Base-by-base conservation (phyloP, 2,329 filamentous ascomycete genomes). In the Blastomyces emzantsi region DNA sequence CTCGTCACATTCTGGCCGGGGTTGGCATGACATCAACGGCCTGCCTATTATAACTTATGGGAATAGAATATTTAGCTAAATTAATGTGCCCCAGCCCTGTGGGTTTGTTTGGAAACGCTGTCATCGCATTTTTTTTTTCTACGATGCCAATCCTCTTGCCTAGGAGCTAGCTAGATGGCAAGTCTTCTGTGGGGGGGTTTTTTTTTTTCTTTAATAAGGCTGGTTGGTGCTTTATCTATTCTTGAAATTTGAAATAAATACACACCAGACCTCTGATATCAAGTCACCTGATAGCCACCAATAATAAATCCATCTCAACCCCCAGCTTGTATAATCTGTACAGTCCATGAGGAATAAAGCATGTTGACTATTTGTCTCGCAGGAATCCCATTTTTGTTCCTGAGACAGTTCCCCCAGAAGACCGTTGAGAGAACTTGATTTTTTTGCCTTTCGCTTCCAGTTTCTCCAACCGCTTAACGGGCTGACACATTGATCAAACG, bases 21-120 rank as follows among this genome's bases (percentile, higher is more conserved):
- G 43, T 58, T 33, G 56, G n/a, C 36, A 45, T 58, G 56, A 58
- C 56, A 58, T 58, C 56, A 58, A 58, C 11, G 11, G 15, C 28
- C n/a, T n/a, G n/a, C n/a, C n/a, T n/a, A n/a, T n/a, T n/a, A n/a
- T n/a, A n/a, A n/a, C n/a, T n/a, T n/a, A n/a, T n/a, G n/a, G n/a
- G n/a, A n/a, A n/a, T n/a, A n/a, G n/a, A n/a, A n/a, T 47, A n/a
- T 47, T 47, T n/a, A 43, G 15, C 13, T 5, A n/a, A 17, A 22
- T 22, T 49, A 22, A 22, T 28, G 3, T 13, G 11, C 22, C 47
- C 47, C 47, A 51, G 47, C 22, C 47, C 25, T 51, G 17, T 43
- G 41, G 41, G 41, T 9, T 43, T 43, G 39, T 17, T 41, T n/a
- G 45, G 45, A n/a, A n/a, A 3, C 2, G 1, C 4, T 47, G 17